A percentile compares a stretch with the other conserved stretches of the same genome.
Conservation (phyloP, 495 filamentous ascomycete species). For the Neurospora sp. region DNA sequence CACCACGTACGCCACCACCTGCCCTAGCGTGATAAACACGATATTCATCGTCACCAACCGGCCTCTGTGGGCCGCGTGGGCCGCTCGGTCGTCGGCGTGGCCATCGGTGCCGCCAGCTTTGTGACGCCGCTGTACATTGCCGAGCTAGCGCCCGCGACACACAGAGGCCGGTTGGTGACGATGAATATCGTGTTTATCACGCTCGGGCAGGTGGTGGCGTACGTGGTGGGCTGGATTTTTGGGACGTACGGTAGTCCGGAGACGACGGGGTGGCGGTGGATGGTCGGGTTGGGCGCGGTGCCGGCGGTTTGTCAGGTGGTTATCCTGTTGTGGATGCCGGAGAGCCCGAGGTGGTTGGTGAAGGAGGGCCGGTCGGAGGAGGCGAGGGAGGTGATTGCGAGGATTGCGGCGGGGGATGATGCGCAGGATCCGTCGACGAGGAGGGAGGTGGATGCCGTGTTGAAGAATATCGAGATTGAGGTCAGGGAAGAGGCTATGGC, state of each 20-base stretch:
- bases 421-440: constrained; percentile 11
- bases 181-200: constrained; percentile 75
- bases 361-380: constrained; percentile 48
- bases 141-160: constrained; percentile 67
- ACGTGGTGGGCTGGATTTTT: constrained; percentile 62
- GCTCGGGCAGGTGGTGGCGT: constrained; percentile 76
- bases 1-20: no score
- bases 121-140: constrained; percentile 80
- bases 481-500: constrained; percentile 53
- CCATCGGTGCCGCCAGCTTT: constrained; percentile 73
- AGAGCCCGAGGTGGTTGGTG: constrained; percentile 81
- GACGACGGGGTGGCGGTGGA: constrained; percentile 69
- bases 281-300: constrained; percentile 75
- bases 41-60: no score
- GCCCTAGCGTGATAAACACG: no score
- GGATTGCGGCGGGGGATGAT: constrained; percentile 31
- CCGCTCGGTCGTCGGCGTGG: constrained; percentile 67
- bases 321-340: constrained; percentile 60
- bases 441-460: constrained; percentile 41
- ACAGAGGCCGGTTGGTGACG: constrained; percentile 67
- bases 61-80: no score
- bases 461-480: constrained; percentile 59
- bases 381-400: constrained; percentile 53
- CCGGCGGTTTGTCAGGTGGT: constrained; percentile 63
- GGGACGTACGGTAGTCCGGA: constrained; percentile 36